Percentiles rank a stretch among this genome's conserved stretches.
Evolutionary conservation across 306 rosid species (phyloP).

Genomic region (Inga leiocalycina): DNA sequence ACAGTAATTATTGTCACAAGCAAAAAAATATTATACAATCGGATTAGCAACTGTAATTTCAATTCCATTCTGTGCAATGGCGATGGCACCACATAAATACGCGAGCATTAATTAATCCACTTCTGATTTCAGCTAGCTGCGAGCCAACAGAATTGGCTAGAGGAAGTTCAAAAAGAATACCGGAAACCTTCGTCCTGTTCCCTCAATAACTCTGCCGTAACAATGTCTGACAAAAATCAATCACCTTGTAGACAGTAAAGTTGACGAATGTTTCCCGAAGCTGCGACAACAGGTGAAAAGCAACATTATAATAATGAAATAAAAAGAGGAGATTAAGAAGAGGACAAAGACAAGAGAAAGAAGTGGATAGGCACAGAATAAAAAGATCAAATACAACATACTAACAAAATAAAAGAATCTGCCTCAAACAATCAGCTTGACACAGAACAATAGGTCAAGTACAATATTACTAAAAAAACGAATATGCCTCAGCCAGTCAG

Average conservation of each 20-base stretch:
- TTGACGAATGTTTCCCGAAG: conserved; percentile 97
- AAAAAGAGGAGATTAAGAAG: background rate
- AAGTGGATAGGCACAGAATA: conserved; percentile 5
- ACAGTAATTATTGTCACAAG: conserved; percentile 58
- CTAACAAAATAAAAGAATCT: background rate
- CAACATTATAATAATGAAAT: conserved; percentile 14
- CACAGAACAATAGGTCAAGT: background rate
- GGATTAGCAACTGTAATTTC: conserved; percentile 60
- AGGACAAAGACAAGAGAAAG: background rate
- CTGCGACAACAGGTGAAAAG: conserved; percentile 50
- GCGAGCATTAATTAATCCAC: conserved; percentile 46
- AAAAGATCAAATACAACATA: conserved; percentile 12
- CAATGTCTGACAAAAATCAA: conserved; percentile 42
- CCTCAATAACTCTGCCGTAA: conserved; percentile 39
- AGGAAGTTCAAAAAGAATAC: conserved; percentile 51
- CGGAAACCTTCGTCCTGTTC: conserved; percentile 52
- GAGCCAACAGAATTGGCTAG: conserved; percentile 52
- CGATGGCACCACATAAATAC: conserved; percentile 48
- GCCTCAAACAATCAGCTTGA: background rate
- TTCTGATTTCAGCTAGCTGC: conserved; percentile 51
- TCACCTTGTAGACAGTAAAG: conserved; percentile 98
- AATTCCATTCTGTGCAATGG: conserved; percentile 57
- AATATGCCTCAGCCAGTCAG: background rate
- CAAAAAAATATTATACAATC: conserved; percentile 66
- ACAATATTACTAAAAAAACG: background rate